Conservation (phyloP, 2,329 filamentous ascomycete species). For the Pseudopyrenochaeta lycopersici region DNA sequence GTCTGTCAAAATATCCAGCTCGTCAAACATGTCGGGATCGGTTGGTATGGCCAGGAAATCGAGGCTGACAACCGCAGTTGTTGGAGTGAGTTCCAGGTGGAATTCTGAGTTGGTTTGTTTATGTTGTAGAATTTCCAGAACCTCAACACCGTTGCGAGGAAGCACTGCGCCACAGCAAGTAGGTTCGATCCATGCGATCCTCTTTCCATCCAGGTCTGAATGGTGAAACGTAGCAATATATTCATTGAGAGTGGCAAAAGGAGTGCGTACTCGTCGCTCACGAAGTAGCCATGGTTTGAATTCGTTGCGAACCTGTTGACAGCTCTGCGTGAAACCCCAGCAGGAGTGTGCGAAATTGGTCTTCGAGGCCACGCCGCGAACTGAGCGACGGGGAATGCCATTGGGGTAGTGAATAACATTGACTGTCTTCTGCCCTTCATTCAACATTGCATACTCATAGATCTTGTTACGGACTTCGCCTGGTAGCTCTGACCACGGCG, state of each 20-base stretch:
- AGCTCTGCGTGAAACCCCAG: slow-evolving; percentile 13
- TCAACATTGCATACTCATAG: slow-evolving; percentile 8
- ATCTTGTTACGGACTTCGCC: slow-evolving; percentile 13
- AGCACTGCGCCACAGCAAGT: slow-evolving; percentile 4
- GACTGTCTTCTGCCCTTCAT: slow-evolving; percentile 6
- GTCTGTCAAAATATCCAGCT: slow-evolving; percentile 3
- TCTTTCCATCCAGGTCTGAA: background rate
- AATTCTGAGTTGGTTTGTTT: background rate
- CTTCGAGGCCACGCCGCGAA: background rate
- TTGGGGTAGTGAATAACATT: slow-evolving; percentile 11
- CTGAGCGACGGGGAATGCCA: slow-evolving; percentile 10
- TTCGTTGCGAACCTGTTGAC: slow-evolving; percentile 1
- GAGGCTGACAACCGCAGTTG: background rate
- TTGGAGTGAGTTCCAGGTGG: slow-evolving; percentile 6
- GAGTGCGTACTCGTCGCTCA: slow-evolving; percentile 10
- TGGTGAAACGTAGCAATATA: slow-evolving; percentile 13
- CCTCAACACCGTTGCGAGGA: slow-evolving; percentile 5
- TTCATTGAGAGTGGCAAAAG: slow-evolving; percentile 6
- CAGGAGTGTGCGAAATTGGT: slow-evolving; percentile 13
- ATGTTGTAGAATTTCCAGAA: slow-evolving; percentile 1
- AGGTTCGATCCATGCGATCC: slow-evolving; percentile 3
- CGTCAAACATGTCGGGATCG: slow-evolving; percentile 2
- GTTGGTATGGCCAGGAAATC: background rate
- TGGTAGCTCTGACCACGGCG: slow-evolving; percentile 1
- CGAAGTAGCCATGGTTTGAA: slow-evolving; percentile 9